Evolutionary conservation across 2,329 filamentous ascomycete species (phyloP).

Genomic region (Colletotrichum spinosum): DNA sequence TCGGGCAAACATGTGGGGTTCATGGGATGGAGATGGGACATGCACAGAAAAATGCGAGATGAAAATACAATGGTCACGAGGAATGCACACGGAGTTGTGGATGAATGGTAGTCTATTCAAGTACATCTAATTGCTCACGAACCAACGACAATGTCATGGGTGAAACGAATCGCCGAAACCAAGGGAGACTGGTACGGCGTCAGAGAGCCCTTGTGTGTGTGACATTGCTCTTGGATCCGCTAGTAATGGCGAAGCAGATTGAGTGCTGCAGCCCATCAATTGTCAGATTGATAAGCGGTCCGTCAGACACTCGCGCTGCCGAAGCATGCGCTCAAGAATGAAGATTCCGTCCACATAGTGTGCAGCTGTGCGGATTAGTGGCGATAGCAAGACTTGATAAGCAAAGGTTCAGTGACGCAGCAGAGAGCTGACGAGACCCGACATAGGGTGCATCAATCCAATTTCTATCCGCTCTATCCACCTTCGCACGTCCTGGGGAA

Average conservation of each 20-base stretch:
- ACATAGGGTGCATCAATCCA: constrained; percentile 31
- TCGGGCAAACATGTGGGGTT: neutral
- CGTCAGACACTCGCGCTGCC: constrained; percentile 42
- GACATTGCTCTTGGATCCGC: constrained; percentile 67
- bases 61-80: neutral
- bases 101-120: constrained; percentile 8
- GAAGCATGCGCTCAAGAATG: too few species aligned
- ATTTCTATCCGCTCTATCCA: constrained; percentile 35
- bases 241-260: constrained; percentile 65
- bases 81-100: neutral
- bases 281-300: constrained; percentile 57
- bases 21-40: neutral
- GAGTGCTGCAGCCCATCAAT: constrained; percentile 65
- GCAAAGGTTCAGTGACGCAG: constrained; percentile 31
- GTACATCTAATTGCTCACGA: constrained; percentile 7
- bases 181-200: constrained; percentile 58
- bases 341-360: neutral
- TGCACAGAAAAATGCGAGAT: neutral
- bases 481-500: constrained; percentile 20
- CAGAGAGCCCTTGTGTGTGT: constrained; percentile 68
- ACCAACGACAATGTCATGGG: constrained; percentile 62
- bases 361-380: constrained; percentile 30
- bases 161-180: constrained; percentile 73
- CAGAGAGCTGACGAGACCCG: constrained; percentile 26
- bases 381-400: constrained; percentile 10